These are phyloP conservation scores for Artomyces pyxidatus DNA, from an alignment of 768 basidiomycete genomes.

Conservation along the genomic window DNA sequence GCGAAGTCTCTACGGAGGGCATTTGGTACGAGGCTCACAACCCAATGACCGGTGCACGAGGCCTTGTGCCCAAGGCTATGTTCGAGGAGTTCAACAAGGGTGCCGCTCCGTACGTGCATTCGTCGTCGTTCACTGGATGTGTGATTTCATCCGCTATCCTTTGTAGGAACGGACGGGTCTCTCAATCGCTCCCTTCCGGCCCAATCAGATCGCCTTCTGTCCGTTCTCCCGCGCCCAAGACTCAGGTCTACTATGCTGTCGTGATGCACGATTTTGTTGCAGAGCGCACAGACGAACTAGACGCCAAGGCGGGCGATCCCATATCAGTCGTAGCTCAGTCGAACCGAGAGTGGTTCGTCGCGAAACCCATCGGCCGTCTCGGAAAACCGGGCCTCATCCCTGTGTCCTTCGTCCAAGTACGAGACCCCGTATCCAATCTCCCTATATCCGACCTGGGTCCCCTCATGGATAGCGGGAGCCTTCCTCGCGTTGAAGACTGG, in stretches of 20 bases:
- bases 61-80: conserved; percentile 76
- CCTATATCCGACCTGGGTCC: conserved; percentile 66
- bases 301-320: conserved; percentile 87
- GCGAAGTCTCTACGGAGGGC: conserved; percentile 49
- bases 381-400: conserved; percentile 97
- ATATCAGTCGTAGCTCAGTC: conserved; percentile 98
- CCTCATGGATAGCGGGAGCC: conserved; percentile 79
- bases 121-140: conserved; percentile 3
- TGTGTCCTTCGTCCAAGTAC: conserved; percentile 93
- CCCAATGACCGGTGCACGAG: conserved; percentile 83
- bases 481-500: conserved; percentile 99
- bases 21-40: conserved; percentile 94
- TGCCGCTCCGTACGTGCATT: conserved; percentile 44
- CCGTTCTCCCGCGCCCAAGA: conserved; percentile 22
- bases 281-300: conserved; percentile 94
- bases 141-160: conserved; percentile 1
- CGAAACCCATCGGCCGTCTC: conserved; percentile 92
- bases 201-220: conserved; percentile 26
- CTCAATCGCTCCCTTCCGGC: conserved; percentile 9
- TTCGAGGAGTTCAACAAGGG: conserved; percentile 90
- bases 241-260: conserved; percentile 83
- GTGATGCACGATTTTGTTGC: conserved; percentile 93
- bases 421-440: conserved; percentile 81
- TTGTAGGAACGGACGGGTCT: conserved; percentile 1
- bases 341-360: conserved; percentile 99